Evolutionary conservation across 345 rosid genomes (phyloP), one percentile per base, ranked within the genome.

Genomic region (Litchi chinensis): DNA sequence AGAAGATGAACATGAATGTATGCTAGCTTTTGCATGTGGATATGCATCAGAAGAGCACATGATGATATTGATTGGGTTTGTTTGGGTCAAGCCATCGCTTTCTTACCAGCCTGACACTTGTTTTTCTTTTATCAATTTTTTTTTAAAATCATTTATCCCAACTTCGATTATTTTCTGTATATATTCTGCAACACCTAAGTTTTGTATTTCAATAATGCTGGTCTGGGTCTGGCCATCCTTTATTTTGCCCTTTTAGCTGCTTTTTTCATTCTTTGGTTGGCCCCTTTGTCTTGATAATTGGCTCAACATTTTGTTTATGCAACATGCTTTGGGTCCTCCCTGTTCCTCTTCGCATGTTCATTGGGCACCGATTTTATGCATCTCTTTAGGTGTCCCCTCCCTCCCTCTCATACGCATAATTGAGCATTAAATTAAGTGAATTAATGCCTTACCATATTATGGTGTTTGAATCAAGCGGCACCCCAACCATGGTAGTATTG

Each of bases 1-100:
- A 10, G 81, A 77, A 75, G 71, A 82, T 13, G 82, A 79, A 70
- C 76, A 80, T 73, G 83, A 24, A 39, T 72, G 77, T 78, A 62
- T 69, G 74, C n/a, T n/a, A n/a, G n/a, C 79, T 74, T 71, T 79
- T 78, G 85, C 88, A 85, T 77, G 85, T 87, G 85, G 70, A 75
- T 10, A 15, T 78, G 57, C 62, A 37, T 41, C 82, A 85, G 88
- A 83, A 56, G n/a, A 64, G 82, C 88, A 80, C 90, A 78, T 85
- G 83, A 76, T 76, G 22, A 6, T 67, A 76, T 22, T 70, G 22
- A 18, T 65, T 4, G 69, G 56, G 56, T 50, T 50, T 50, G 18
- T 50, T 50, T 16, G 59, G 50, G 75, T 77, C 82, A 76, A 81
- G 62, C 81, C 84, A 79, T 77, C 67, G 6, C 59, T 70, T 57